Percentiles rank a stretch among this genome's conserved stretches.
phyloP scores from a whole-genome alignment of 2,329 filamentous ascomycete species.

The Catunica adiposa region DNA sequence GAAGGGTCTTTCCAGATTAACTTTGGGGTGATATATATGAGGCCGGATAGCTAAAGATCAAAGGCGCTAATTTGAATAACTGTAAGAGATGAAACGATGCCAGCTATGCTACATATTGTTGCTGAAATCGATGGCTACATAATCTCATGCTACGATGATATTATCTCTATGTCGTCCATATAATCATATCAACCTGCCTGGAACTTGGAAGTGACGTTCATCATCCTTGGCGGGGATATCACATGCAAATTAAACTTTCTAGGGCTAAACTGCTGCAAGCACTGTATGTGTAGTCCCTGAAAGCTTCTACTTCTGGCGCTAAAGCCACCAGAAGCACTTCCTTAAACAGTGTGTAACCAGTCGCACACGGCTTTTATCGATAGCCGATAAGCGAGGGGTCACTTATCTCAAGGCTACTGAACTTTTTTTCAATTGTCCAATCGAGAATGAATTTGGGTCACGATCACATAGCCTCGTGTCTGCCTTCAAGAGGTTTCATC shows the following conservation, averaged over 20 bases:
- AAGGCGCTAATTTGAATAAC: too few relatives aligned
- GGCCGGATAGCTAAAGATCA: too few relatives aligned
- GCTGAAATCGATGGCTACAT: too few relatives aligned
- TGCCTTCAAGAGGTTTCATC: background rate
- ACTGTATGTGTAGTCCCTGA: background rate
- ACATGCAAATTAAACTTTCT: background rate
- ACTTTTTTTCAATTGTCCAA: slow-evolving; percentile 10
- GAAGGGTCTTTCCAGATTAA: too few relatives aligned
- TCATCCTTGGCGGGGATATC: background rate
- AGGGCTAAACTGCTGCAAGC: background rate
- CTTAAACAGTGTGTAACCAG: background rate
- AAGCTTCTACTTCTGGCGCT: background rate
- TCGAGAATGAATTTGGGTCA: background rate
- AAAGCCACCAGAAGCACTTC: background rate
- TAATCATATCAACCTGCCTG: background rate
- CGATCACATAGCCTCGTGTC: slow-evolving; percentile 8
- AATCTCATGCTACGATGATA: too few relatives aligned
- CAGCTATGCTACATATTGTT: too few relatives aligned
- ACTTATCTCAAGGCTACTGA: slow-evolving; percentile 11
- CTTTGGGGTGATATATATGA: too few relatives aligned
- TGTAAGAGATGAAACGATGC: too few relatives aligned
- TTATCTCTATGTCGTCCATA: too few relatives aligned
- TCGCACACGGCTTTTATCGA: slow-evolving; percentile 11
- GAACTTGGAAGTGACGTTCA: background rate
- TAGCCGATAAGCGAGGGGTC: slow-evolving; percentile 5